These are phyloP conservation scores for Colletotrichum coccodes DNA, from an alignment of 2,329 filamentous ascomycete species.

Conservation along the genomic window DNA sequence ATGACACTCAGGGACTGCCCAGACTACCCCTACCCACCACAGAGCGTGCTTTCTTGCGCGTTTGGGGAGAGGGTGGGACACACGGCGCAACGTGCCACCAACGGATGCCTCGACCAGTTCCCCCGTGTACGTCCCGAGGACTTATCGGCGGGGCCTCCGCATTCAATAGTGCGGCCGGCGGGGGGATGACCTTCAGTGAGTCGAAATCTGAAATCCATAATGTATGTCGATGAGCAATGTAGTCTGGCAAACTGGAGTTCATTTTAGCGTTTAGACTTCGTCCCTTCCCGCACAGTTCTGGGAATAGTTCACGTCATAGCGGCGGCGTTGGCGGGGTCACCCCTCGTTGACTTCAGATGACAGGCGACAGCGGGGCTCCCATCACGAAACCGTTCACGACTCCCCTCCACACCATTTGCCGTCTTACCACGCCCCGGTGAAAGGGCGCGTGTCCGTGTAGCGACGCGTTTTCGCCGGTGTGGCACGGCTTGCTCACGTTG, in stretches of 20 bases:
- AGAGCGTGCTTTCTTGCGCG: constrained; percentile 12
- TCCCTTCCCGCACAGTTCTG: neutral
- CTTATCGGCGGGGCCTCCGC: neutral
- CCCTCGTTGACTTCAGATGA: constrained; percentile 1
- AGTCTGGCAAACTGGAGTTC: neutral
- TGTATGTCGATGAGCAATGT: neutral
- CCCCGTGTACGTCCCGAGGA: neutral
- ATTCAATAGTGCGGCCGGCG: neutral
- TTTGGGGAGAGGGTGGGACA: neutral
- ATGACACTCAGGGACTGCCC: neutral
- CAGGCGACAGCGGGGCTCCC: neutral
- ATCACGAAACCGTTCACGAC: neutral
- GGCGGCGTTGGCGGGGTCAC: neutral
- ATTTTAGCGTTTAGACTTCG: constrained; percentile 1
- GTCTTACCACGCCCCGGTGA: neutral
- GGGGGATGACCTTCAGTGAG: neutral
- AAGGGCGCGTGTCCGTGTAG: constrained; percentile 10
- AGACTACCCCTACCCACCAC: neutral
- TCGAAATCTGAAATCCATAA: neutral
- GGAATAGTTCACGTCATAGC: neutral
- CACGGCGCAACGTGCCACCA: constrained; percentile 1
- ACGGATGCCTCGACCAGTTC: neutral
- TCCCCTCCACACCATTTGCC: neutral
- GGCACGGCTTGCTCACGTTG: neutral
- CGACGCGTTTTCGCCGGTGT: neutral